These are phyloP conservation scores for Suhomyces anneliseae DNA, from an alignment of 1,139 yeast genomes.

Conservation along the genomic window DNA sequence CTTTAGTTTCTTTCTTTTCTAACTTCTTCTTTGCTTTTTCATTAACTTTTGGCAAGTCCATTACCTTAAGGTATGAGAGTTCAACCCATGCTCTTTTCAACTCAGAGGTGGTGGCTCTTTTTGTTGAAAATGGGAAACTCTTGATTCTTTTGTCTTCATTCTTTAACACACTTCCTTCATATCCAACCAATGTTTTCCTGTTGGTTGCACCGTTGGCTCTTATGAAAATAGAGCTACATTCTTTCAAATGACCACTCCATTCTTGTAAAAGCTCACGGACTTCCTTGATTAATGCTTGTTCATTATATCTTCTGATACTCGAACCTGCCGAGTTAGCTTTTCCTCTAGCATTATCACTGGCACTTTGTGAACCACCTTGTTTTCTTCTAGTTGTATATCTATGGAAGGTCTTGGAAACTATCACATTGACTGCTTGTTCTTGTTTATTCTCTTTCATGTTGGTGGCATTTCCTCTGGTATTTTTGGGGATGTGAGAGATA, in stretches of 20 bases:
- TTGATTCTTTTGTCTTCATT: constrained; percentile 59
- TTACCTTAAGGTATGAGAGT: constrained; percentile 58
- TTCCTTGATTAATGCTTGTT: constrained; percentile 76
- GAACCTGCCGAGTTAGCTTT: constrained; percentile 98
- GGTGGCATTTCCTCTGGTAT: constrained; percentile 54
- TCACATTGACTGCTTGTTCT: constrained; percentile 62
- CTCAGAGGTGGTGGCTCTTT: constrained; percentile 82
- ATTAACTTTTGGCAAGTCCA: constrained; percentile 55
- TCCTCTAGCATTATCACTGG: constrained; percentile 88
- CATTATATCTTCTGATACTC: constrained; percentile 83
- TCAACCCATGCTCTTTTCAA: constrained; percentile 83
- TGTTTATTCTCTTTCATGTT: constrained; percentile 42
- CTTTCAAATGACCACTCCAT: constrained; percentile 63
- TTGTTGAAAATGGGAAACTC: constrained; percentile 84
- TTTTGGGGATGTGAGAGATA: constrained; percentile 65
- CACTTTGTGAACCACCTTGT: constrained; percentile 96
- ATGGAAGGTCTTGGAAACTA: constrained; percentile 85
- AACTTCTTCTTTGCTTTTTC: constrained; percentile 25
- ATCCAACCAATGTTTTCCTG: constrained; percentile 65
- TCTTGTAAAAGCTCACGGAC: constrained; percentile 61
- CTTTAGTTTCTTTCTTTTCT: constrained; percentile 5
- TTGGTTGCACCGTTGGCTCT: constrained; percentile 80
- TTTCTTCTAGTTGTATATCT: constrained; percentile 94
- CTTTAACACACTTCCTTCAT: constrained; percentile 52
- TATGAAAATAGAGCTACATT: constrained; percentile 71